phyloP scores from a whole-genome alignment of 2,329 filamentous ascomycete species.

The Colletotrichum siamense region DNA sequence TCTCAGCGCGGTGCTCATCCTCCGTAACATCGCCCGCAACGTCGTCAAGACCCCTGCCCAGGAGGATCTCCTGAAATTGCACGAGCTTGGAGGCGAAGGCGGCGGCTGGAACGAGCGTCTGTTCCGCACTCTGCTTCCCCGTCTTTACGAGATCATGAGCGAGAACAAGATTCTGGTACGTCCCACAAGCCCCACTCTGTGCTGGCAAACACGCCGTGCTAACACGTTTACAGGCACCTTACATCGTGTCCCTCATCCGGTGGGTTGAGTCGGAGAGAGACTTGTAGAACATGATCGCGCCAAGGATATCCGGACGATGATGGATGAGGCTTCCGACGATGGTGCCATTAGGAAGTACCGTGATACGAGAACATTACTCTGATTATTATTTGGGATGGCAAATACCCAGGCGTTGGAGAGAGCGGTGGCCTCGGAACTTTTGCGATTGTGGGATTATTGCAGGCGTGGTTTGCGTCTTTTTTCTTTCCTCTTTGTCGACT shows the following conservation, averaged over 20 bases:
- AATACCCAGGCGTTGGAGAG: slow-evolving; percentile 22
- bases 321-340: background rate
- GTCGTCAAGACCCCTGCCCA: slow-evolving; percentile 66
- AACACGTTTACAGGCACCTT: background rate
- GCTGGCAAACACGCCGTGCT: background rate
- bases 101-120: slow-evolving; percentile 71
- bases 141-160: slow-evolving; percentile 72
- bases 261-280: slow-evolving; percentile 9
- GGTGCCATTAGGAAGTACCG: background rate
- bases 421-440: background rate
- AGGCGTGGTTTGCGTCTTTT: background rate
- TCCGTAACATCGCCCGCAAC: slow-evolving; percentile 79
- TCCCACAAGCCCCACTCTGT: slow-evolving; percentile 10
- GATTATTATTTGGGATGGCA: slow-evolving; percentile 15
- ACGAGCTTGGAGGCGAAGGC: slow-evolving; percentile 50
- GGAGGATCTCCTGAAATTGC: slow-evolving; percentile 56
- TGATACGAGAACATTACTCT: background rate
- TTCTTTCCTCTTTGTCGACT: background rate
- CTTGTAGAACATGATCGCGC: background rate
- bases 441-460: background rate
- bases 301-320: background rate
- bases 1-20: slow-evolving; percentile 77
- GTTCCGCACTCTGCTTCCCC: slow-evolving; percentile 69
- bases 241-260: slow-evolving; percentile 13
- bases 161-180: slow-evolving; percentile 69